A percentile compares a stretch with the other conserved stretches of the same genome.
These are phyloP conservation scores for Aspergillus panamensis DNA, from an alignment of 495 filamentous ascomycete genomes.

Conservation along the genomic window DNA sequence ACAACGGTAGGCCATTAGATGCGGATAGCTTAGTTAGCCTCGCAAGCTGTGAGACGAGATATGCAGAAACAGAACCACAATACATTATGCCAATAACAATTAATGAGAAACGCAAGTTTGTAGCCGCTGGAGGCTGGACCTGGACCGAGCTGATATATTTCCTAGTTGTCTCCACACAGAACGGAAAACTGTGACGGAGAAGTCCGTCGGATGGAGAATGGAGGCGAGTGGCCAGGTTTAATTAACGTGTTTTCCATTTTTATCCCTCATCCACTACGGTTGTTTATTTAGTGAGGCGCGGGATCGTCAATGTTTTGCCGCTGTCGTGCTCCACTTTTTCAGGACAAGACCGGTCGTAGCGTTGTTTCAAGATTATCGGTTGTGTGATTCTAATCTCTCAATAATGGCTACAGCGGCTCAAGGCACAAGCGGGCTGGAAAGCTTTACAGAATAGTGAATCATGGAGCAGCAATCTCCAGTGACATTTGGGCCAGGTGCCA, in stretches of 20 bases:
- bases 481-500: background rate
- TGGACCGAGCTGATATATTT: background rate
- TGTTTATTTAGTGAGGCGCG: constrained; percentile 4
- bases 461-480: background rate
- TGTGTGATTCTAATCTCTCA: no score
- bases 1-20: no score
- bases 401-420: background rate
- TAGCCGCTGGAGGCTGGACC: background rate
- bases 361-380: no score
- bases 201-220: constrained; percentile 2
- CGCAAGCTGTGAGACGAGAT: background rate
- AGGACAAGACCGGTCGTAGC: background rate
- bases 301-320: constrained; percentile 20
- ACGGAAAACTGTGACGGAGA: background rate
- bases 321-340: constrained; percentile 8
- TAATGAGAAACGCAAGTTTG: background rate
- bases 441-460: background rate
- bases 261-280: background rate
- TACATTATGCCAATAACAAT: background rate
- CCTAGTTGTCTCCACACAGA: background rate
- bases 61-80: background rate
- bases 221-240: background rate
- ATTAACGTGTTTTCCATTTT: background rate
- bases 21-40: no score
- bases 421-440: background rate